Evolutionary conservation across 2,329 filamentous ascomycete species (phyloP).

Genomic region (Elsinoe arachidis): DNA sequence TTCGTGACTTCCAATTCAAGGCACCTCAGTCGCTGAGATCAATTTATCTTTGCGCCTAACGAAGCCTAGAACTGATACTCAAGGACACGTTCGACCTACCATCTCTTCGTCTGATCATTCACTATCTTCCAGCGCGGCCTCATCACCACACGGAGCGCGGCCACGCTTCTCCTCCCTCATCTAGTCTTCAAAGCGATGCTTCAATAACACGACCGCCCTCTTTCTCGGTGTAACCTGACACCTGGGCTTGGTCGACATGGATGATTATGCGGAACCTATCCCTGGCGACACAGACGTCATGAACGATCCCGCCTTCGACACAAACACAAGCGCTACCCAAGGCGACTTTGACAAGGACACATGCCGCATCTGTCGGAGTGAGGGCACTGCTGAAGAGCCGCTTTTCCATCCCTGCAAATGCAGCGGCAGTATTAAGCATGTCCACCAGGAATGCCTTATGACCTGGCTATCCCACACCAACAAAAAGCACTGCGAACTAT

Average conservation of each 20-base stretch:
- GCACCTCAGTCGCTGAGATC: too few species aligned
- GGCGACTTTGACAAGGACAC: constrained; percentile 55
- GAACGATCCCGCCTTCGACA: constrained; percentile 47
- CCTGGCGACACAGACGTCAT: constrained; percentile 40
- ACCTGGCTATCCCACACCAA: constrained; percentile 98
- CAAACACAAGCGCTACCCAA: constrained; percentile 23
- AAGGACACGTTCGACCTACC: too few species aligned
- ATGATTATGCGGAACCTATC: background rate
- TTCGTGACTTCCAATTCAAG: too few species aligned
- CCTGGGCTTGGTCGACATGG: constrained; percentile 4
- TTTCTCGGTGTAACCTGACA: background rate
- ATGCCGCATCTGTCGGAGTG: constrained; percentile 94
- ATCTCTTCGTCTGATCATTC: too few species aligned
- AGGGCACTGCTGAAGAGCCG: constrained; percentile 71
- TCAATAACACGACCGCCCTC: background rate
- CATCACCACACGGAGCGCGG: too few species aligned
- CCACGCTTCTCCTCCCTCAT: too few species aligned
- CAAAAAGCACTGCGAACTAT: constrained; percentile 98
- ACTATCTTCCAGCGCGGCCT: too few species aligned
- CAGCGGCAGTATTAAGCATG: constrained; percentile 96
- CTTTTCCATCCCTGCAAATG: constrained; percentile 98
- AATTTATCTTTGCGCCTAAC: too few species aligned
- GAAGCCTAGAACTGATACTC: too few species aligned
- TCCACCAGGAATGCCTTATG: constrained; percentile 97
- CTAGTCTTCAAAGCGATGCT: too few species aligned